Conservation (phyloP, 768 basidiomycete species). For the Russula sp. region DNA sequence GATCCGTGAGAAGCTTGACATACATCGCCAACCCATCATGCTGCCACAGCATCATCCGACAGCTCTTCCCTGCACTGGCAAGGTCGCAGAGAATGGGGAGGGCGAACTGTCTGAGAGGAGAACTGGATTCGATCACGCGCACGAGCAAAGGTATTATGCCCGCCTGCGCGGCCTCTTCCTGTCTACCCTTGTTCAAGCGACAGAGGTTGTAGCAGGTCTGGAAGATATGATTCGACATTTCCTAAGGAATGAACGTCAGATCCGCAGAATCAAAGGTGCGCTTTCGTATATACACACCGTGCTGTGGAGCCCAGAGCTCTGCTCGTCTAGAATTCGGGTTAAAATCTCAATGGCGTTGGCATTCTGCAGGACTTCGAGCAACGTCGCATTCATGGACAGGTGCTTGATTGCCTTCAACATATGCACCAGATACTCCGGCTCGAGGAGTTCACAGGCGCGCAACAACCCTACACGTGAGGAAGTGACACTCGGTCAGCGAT, state of each 20-base stretch:
- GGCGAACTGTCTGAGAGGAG: conserved; percentile 94
- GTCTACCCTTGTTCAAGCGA: conserved; percentile 85
- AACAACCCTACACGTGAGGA: conserved; percentile 68
- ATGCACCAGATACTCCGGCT: conserved; percentile 80
- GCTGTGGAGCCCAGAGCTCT: conserved; percentile 68
- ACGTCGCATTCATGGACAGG: conserved; percentile 83
- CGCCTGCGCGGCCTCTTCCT: conserved; percentile 95
- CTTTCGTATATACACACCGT: conserved; percentile 47
- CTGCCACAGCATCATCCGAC: conserved; percentile 85
- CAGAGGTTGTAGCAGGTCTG: conserved; percentile 97
- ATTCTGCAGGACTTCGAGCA: conserved; percentile 92
- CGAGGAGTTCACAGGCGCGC: conserved; percentile 78
- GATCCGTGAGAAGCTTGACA: conserved; percentile 67
- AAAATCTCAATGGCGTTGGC: conserved; percentile 91
- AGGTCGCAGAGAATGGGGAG: conserved; percentile 95
- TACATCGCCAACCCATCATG: conserved; percentile 85
- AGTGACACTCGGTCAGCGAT: neutral
- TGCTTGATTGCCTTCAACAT: conserved; percentile 96
- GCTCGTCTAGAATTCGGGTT: conserved; percentile 76
- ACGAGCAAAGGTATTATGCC: conserved; percentile 91
- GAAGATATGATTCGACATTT: conserved; percentile 96
- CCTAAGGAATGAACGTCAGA: conserved; percentile 40
- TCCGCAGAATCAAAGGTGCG: neutral
- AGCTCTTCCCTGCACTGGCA: conserved; percentile 90
- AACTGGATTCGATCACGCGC: conserved; percentile 78